phyloP scores from a whole-genome alignment of 768 basidiomycete species.

The Scleroderma citrinum region DNA sequence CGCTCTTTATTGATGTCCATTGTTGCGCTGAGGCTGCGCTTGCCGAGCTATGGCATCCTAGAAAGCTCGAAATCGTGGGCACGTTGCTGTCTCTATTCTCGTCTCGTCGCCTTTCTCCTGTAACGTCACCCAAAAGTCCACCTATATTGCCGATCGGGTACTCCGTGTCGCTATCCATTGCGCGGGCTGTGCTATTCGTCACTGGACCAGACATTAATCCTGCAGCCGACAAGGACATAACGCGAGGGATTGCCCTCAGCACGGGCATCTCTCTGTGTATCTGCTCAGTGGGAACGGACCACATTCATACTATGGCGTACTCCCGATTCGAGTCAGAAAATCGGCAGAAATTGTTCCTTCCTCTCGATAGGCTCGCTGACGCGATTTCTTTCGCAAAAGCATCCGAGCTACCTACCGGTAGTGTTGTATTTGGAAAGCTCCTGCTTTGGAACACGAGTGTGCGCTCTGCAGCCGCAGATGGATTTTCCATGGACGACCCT shows the following conservation, averaged over 20 bases:
- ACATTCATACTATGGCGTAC: constrained; percentile 11
- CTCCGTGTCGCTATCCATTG: constrained; percentile 50
- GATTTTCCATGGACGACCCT: constrained; percentile 63
- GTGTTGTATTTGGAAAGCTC: constrained; percentile 39
- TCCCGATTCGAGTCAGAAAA: constrained; percentile 33
- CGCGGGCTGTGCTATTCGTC: constrained; percentile 58
- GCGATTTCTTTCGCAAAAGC: constrained; percentile 37
- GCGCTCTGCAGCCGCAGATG: constrained; percentile 61
- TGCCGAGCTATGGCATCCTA: constrained; percentile 62
- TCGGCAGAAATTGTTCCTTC: constrained; percentile 50
- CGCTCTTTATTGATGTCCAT: constrained; percentile 41
- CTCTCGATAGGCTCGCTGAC: constrained; percentile 45
- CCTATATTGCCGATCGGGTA: constrained; percentile 50
- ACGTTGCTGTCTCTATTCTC: constrained; percentile 40
- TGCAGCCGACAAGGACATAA: constrained; percentile 53
- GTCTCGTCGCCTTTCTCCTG: constrained; percentile 9
- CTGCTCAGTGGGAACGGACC: constrained; percentile 36
- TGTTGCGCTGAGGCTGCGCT: constrained; percentile 52
- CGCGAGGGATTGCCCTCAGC: constrained; percentile 61
- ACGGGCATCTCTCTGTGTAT: constrained; percentile 51
- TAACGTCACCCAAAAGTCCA: constrained; percentile 14
- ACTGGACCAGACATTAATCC: constrained; percentile 83
- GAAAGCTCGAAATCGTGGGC: constrained; percentile 48
- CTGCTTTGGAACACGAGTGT: constrained; percentile 43
- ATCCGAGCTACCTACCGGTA: constrained; percentile 27